Conservation (phyloP, 2,329 filamentous ascomycete species). For the Ascochyta rabiei region DNA sequence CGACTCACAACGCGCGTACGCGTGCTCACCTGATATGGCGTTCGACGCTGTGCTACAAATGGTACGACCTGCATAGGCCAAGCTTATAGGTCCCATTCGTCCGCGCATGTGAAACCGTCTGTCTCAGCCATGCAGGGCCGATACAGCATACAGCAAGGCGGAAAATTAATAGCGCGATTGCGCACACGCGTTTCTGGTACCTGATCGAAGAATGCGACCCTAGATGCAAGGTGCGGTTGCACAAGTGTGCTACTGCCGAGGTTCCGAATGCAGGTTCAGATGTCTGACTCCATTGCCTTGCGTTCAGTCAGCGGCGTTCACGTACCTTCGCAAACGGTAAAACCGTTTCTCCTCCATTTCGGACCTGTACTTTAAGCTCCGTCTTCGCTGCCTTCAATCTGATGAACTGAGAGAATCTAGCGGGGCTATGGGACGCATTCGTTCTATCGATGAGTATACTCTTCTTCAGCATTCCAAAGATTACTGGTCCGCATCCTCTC, state of each 20-base stretch:
- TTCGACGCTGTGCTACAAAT: slow-evolving; percentile 17
- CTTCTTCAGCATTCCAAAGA: slow-evolving; percentile 26
- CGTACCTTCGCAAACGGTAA: not conserved
- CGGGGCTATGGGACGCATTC: not conserved
- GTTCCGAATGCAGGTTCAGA: slow-evolving; percentile 13
- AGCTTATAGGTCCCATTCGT: not conserved
- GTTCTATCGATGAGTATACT: not conserved
- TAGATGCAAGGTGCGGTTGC: slow-evolving; percentile 39
- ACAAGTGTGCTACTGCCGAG: slow-evolving; percentile 21
- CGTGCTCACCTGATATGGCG: slow-evolving; percentile 30
- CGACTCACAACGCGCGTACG: slow-evolving; percentile 16
- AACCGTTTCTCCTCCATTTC: slow-evolving; percentile 1
- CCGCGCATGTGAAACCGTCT: slow-evolving; percentile 26
- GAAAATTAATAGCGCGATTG: slow-evolving; percentile 23
- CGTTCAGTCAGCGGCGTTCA: slow-evolving; percentile 11
- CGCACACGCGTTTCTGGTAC: slow-evolving; percentile 33
- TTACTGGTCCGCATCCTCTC: slow-evolving; percentile 14
- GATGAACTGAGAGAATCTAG: not conserved
- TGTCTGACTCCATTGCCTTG: slow-evolving; percentile 17
- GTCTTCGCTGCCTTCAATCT: not conserved
- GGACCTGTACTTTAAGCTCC: not conserved
- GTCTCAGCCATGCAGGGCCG: slow-evolving; percentile 30
- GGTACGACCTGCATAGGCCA: slow-evolving; percentile 9
- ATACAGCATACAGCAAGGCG: slow-evolving; percentile 24
- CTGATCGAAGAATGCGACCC: slow-evolving; percentile 35